Base-by-base conservation (phyloP, 139 green algal genomes). In the Limnomonas spitsbergensis region DNA sequence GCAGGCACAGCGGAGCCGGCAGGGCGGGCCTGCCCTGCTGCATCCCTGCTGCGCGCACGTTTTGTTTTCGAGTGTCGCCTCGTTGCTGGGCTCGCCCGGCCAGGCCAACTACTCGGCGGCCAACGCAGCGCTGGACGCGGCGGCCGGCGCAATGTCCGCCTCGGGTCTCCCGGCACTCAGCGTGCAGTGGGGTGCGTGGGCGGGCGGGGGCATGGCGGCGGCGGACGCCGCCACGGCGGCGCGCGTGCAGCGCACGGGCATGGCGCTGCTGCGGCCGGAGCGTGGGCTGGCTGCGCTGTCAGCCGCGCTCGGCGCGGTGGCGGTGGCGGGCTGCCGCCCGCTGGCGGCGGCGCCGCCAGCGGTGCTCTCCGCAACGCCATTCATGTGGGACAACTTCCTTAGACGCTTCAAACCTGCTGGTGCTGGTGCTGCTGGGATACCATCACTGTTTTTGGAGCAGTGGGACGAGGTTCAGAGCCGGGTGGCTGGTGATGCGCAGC, bases 171-270 rank as follows among this genome's bases (percentile, higher is more conserved):
- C 81, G 9, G 81, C 76, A 6, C 47, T 85, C 52, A 90, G 82
- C 53, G 69, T 96, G 54, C 94, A 98, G 81, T 98, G 94, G 94
- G 94, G 94, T 39, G 94, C 94, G 24, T 98, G 94, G 94, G 84
- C 78, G 1, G 89, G 89, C 36, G 87, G 81, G 2, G 93, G 94
- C 75, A 97, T 97, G 94, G 94, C 94, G 9, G 81, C 84, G 0
- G 32, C 39, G 3, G 87, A 89, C 53, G 85, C 88, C 73, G 34
- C 39, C 20, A 93, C 89, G 38, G 85, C 87, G 0, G 81, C 81
- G 2, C 78, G 93, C 4, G 85, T 95, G 76, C 83, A 90, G 78
- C 83, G 86, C 6, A 94, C 82, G 4, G 93, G 94, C 75, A 94
- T 97, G 83, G 79, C 40, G 2, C 69, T 93, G n/a, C n/a, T 90